Percentiles rank a stretch among this genome's conserved stretches.
These are phyloP conservation scores for Entrophospora sp. DNA, from an alignment of 192 early-diverging fungal genomes.

Conservation along the genomic window DNA sequence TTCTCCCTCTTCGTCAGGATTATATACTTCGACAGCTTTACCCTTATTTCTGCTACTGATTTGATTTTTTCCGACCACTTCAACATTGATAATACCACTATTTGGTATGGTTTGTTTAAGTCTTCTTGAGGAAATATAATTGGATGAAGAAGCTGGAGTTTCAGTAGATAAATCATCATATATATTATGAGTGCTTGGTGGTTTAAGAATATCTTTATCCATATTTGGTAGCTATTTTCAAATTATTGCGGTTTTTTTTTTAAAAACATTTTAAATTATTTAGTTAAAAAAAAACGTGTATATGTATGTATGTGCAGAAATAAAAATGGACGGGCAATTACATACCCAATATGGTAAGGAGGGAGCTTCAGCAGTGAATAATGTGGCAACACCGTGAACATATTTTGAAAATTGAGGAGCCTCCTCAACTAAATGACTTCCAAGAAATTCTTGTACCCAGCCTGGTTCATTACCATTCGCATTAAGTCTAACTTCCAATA, in stretches of 20 bases:
- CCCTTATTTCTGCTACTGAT: neutral
- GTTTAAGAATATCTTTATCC: slow-evolving; percentile 20
- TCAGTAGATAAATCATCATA: neutral
- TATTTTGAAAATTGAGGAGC: slow-evolving; percentile 85
- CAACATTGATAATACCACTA: neutral
- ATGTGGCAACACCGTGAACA: slow-evolving; percentile 69
- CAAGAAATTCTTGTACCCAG: slow-evolving; percentile 71
- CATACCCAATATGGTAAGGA: slow-evolving; percentile 57
- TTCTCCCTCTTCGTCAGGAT: neutral
- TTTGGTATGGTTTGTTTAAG: neutral
- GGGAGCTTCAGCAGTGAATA: slow-evolving; percentile 53
- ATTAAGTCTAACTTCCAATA: slow-evolving; percentile 84
- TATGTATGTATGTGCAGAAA: too few relatives aligned
- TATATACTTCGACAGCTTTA: slow-evolving; percentile 7
- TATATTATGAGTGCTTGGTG: neutral
- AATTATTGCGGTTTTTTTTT: too few relatives aligned
- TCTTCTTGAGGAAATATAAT: too few relatives aligned
- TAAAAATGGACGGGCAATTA: too few relatives aligned
- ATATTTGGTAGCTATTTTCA: slow-evolving; percentile 21
- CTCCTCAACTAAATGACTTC: slow-evolving; percentile 64
- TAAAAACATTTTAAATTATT: too few relatives aligned
- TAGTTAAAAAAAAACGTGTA: neutral
- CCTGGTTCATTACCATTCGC: slow-evolving; percentile 58
- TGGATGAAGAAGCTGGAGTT: neutral
- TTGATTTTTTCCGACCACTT: neutral